A percentile compares a stretch with the other conserved stretches of the same genome.
Conservation (phyloP, 75 land plant species). For the Ceratopteris richardii region DNA sequence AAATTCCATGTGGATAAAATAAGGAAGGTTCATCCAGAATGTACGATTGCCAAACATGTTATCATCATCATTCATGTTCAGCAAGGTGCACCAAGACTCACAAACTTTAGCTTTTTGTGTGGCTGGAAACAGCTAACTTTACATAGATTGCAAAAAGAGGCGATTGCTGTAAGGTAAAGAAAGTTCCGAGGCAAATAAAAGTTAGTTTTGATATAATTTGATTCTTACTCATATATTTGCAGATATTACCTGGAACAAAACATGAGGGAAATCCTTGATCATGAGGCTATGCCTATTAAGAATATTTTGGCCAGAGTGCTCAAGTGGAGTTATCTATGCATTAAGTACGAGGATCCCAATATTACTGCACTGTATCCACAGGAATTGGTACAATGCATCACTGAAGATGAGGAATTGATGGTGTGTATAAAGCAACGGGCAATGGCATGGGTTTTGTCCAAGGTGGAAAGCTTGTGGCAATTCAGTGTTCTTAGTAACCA, state of each 20-base stretch:
- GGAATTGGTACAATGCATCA: constrained; percentile 16
- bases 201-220: no score
- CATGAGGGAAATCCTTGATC: constrained; percentile 9
- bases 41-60: constrained; percentile 8
- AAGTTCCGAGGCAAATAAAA: no score
- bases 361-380: constrained; percentile 14
- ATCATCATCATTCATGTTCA: constrained; percentile 18
- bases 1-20: constrained; percentile 16
- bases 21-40: not conserved
- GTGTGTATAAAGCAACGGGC: constrained; percentile 18
- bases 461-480: constrained; percentile 14
- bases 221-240: not conserved
- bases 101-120: constrained; percentile 21
- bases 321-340: constrained; percentile 25
- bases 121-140: constrained; percentile 24
- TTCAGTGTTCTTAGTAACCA: constrained; percentile 14
- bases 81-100: constrained; percentile 11
- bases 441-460: constrained; percentile 9
- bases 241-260: constrained; percentile 18
- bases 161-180: constrained; percentile 15
- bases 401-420: constrained; percentile 9
- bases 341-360: constrained; percentile 9
- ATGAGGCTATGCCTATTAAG: constrained; percentile 13
- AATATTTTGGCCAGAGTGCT: constrained; percentile 19
- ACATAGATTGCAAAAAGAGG: constrained; percentile 15